These are phyloP conservation scores for Picochlorum sp. DNA, from an alignment of 139 green algal genomes.

Conservation along the genomic window DNA sequence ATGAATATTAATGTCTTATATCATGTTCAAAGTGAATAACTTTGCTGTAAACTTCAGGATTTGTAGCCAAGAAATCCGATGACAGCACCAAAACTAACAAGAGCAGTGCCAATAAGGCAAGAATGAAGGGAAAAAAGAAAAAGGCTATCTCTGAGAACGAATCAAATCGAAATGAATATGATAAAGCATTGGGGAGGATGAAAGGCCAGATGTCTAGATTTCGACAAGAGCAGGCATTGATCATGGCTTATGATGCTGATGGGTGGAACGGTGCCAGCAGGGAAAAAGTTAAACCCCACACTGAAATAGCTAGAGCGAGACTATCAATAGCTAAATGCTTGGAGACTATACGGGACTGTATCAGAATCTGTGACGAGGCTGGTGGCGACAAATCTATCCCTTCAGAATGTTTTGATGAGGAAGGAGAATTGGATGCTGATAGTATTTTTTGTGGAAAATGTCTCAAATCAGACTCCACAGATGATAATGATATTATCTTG, in stretches of 20 bases:
- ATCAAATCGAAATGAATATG: conserved; percentile 14
- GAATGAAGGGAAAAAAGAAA: neutral
- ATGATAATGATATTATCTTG: conserved; percentile 89
- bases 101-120: neutral
- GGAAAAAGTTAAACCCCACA: conserved; percentile 53
- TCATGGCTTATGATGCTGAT: conserved; percentile 53
- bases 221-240: conserved; percentile 32
- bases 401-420: conserved; percentile 38
- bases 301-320: conserved; percentile 48
- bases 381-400: conserved; percentile 27
- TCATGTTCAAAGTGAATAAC: too few relatives aligned
- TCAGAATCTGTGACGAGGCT: conserved; percentile 51
- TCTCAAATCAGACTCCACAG: conserved; percentile 32
- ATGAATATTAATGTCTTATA: too few relatives aligned
- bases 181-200: conserved; percentile 25
- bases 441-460: conserved; percentile 79
- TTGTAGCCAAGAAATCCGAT: too few relatives aligned
- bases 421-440: conserved; percentile 57
- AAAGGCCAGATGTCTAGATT: conserved; percentile 36
- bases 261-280: conserved; percentile 50
- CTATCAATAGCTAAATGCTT: conserved; percentile 44
- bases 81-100: too few relatives aligned
- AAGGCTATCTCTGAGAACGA: conserved; percentile 1
- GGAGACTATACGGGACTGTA: conserved; percentile 42
- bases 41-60: too few relatives aligned